Evolutionary conservation across 306 rosid genomes (phyloP), one percentile per base, ranked within the genome.

Genomic region (Glycyrrhiza uralensis): DNA sequence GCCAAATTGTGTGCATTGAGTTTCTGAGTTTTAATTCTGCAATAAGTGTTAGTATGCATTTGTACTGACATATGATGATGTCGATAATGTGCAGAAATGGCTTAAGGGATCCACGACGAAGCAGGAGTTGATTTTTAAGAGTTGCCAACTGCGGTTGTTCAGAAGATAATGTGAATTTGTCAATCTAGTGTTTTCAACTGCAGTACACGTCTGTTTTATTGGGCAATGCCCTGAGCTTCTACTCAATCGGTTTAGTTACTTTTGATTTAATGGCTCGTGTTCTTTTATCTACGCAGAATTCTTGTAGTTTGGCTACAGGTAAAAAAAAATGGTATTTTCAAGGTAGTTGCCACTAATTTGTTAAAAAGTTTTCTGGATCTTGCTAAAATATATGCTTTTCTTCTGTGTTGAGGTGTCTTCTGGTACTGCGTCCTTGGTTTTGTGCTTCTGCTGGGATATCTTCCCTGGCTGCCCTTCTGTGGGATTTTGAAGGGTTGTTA

Each of bases 371-470:
- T 45, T 76, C 51, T 71, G 66, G 51, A 81, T 83, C 81, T 68
- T 85, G 90, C 90, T 83, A 87, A 89, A 84, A 57, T 80, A 76
- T 81, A 81, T 87, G 81, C 75, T 88, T 59, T 78, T 82, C 70
- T 69, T 58, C 47, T 74, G 80, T 79, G 80, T 82, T 84, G 96
- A 89, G 96, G 91, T 87, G 78, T 87, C 89, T 66, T 89, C 91
- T 89, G 93, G 84, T 91, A 74, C 91, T 80, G 88, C 91, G 70
- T 70, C 91, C 67, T 87, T 87, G 90, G 72, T 87, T 83, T 81
- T 82, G 72, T 87, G 86, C 86, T 79, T 85, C 91, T 87, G 95
- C 78, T 74, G 80, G 80, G 86, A 86, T 76, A 82, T 87, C 87
- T 70, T 80, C 74, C 88, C 79, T 76, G 83, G 61, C 85, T 84